These are phyloP conservation scores for Aspergillus ruber DNA, from an alignment of 2,329 filamentous ascomycete species.

Conservation along the genomic window DNA sequence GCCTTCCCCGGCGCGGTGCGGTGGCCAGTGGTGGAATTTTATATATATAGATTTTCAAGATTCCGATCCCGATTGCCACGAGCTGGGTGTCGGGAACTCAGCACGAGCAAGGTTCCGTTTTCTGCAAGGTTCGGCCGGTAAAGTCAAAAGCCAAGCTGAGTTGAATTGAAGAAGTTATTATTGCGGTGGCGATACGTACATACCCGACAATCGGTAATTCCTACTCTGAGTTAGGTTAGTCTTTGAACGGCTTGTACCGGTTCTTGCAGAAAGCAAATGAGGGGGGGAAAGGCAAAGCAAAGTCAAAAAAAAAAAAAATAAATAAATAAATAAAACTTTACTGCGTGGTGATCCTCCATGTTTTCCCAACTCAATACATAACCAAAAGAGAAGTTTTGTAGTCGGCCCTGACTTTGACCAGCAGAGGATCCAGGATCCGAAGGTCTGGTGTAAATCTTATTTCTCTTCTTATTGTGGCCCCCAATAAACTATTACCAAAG, in stretches of 20 bases:
- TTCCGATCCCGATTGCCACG: no score
- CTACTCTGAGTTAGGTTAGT: no score
- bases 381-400: conserved; percentile 3
- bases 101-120: background rate
- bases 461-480: no score
- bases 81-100: no score
- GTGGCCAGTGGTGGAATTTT: no score
- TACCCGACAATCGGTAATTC: background rate
- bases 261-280: background rate
- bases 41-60: no score
- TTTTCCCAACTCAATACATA: no score
- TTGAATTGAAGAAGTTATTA: background rate
- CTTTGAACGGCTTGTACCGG: no score
- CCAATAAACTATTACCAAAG: no score
- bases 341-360: conserved; percentile 6
- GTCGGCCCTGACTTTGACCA: conserved; percentile 8
- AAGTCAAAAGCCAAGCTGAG: background rate
- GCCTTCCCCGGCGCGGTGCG: no score
- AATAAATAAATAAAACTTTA: no score
- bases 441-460: background rate
- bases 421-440: background rate
- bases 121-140: background rate
- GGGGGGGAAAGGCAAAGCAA: background rate
- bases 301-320: background rate
- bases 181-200: background rate